These are phyloP conservation scores for Cercospora canescens DNA, from an alignment of 2,329 filamentous ascomycete species.

Conservation along the genomic window DNA sequence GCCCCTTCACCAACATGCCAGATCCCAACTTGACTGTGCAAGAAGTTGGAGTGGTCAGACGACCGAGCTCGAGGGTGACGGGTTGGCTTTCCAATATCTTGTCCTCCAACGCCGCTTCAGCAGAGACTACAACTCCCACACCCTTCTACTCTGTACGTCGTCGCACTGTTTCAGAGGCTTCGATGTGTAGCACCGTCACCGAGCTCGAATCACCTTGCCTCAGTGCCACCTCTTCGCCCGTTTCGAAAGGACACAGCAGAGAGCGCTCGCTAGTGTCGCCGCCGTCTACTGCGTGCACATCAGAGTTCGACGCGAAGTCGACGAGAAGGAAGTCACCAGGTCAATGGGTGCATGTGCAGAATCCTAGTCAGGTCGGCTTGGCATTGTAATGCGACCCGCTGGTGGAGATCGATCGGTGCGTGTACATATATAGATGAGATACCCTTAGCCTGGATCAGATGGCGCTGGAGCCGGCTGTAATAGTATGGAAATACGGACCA, in stretches of 20 bases:
- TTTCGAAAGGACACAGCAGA: slow-evolving; percentile 30
- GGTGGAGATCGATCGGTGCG: neutral
- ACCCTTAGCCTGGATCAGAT: slow-evolving; percentile 8
- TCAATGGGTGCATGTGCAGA: slow-evolving; percentile 6
- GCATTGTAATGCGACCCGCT: slow-evolving; percentile 14
- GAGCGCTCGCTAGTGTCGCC: slow-evolving; percentile 20
- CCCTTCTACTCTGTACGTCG: slow-evolving; percentile 24
- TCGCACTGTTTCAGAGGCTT: slow-evolving; percentile 23
- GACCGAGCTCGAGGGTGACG: slow-evolving; percentile 26
- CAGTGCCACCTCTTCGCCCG: slow-evolving; percentile 24
- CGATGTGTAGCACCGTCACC: slow-evolving; percentile 24
- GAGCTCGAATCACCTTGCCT: slow-evolving; percentile 28
- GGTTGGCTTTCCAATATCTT: slow-evolving; percentile 33
- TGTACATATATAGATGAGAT: slow-evolving; percentile 18
- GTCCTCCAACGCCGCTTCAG: slow-evolving; percentile 15
- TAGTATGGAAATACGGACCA: neutral
- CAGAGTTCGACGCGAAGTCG: slow-evolving; percentile 8
- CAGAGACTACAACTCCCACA: neutral
- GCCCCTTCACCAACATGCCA: slow-evolving; percentile 26
- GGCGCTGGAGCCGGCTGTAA: neutral
- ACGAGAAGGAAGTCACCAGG: slow-evolving; percentile 8
- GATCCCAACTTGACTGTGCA: slow-evolving; percentile 16
- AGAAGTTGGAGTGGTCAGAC: slow-evolving; percentile 9
- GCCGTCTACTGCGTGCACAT: slow-evolving; percentile 18
- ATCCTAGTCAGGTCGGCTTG: slow-evolving; percentile 21